Percentiles rank a stretch among this genome's conserved stretches.
These are phyloP conservation scores for Fraxinus velutina DNA, from an alignment of 305 asterid genomes.

Conservation along the genomic window DNA sequence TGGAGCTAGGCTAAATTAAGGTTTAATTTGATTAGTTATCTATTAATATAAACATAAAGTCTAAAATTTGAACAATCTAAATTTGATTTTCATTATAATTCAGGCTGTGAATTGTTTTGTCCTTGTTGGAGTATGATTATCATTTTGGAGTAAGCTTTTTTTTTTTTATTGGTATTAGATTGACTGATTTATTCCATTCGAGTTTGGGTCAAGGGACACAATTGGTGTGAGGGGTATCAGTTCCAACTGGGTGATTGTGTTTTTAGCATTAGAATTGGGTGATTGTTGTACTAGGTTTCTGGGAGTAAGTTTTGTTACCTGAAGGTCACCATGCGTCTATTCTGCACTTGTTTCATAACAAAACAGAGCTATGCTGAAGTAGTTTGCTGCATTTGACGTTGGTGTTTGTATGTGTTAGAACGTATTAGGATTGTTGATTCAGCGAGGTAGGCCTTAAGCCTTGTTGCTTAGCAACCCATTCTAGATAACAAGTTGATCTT, in stretches of 20 bases:
- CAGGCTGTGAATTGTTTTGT: background rate
- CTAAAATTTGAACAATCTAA: background rate
- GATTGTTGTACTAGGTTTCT: slow-evolving; percentile 1
- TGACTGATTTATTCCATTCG: background rate
- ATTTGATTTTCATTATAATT: background rate
- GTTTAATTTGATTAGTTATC: background rate
- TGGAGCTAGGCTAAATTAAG: background rate
- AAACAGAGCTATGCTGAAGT: background rate
- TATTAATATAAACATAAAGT: background rate
- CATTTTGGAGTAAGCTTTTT: background rate
- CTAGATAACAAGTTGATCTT: background rate
- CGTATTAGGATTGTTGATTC: background rate
- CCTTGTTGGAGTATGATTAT: background rate
- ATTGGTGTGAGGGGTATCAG: background rate
- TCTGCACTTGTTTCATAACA: background rate
- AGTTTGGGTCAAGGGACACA: background rate
- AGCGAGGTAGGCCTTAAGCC: background rate
- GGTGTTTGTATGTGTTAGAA: background rate
- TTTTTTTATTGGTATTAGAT: background rate
- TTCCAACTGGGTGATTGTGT: background rate
- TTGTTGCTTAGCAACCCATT: background rate
- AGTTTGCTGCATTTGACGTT: background rate
- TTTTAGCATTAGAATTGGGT: background rate
- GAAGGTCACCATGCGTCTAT: background rate
- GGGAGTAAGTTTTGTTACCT: background rate